Evolutionary conservation across 2,329 filamentous ascomycete species (phyloP).

Genomic region (Paracorniculantispora psalliotae): DNA sequence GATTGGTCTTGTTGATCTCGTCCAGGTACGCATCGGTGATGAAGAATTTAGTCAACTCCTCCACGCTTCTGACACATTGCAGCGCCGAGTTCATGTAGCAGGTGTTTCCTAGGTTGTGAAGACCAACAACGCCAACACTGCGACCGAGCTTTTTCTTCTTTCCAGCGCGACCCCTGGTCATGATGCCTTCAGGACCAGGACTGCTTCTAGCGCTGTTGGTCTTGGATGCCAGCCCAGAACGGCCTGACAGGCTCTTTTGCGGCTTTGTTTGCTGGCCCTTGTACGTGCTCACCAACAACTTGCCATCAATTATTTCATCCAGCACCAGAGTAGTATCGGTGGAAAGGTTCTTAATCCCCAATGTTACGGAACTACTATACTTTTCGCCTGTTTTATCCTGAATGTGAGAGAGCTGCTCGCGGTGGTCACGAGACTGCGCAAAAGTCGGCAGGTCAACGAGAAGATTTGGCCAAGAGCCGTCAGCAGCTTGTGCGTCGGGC

Average conservation of each 20-base stretch:
- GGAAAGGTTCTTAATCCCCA: conserved; percentile 64
- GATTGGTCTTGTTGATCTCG: conserved; percentile 82
- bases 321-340: conserved; percentile 74
- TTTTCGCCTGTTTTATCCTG: conserved; percentile 70
- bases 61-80: conserved; percentile 88
- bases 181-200: conserved; percentile 51
- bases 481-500: conserved; percentile 22
- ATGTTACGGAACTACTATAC: conserved; percentile 67
- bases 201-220: conserved; percentile 62
- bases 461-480: conserved; percentile 37
- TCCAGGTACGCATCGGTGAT: conserved; percentile 65
- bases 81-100: conserved; percentile 99
- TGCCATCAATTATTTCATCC: conserved; percentile 66
- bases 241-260: conserved; percentile 30
- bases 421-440: conserved; percentile 25
- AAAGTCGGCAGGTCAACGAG: conserved; percentile 53
- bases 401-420: conserved; percentile 19
- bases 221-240: conserved; percentile 25
- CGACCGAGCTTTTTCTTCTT: conserved; percentile 66
- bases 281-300: conserved; percentile 53
- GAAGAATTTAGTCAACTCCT: conserved; percentile 92
- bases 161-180: conserved; percentile 68
- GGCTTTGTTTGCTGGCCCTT: conserved; percentile 28
- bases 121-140: conserved; percentile 70
- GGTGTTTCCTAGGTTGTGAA: conserved; percentile 90